Evolutionary conservation across 192 early-diverging fungal genomes (phyloP), one percentile per base, ranked within the genome.

Genomic region (Coemansia sp.): DNA sequence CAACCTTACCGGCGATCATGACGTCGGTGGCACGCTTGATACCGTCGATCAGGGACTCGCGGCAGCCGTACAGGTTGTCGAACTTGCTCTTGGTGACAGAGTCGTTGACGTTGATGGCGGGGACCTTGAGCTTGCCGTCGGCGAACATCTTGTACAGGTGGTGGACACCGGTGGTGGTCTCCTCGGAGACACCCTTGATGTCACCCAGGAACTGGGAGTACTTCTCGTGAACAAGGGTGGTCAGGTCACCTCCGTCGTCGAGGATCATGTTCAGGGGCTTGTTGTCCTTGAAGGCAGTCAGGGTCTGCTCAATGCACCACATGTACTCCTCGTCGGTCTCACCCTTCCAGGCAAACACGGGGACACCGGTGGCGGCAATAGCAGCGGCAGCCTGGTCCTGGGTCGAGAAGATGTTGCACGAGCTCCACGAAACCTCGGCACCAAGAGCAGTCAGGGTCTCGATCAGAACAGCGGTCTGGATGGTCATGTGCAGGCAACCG

Each of bases 1-100:
- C 87, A 56, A 99, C 92, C 90, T 99, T 99, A 67, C 96, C 96
- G 75, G 96, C 96, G 84, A 99, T 99, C 95, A 97, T 96, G 77
- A 98, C 96, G 77, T 98, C 96, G 76, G 96, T 98, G 76, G 96
- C 96, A 80, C 96, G 91, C 96, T 97, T 98, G 89, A 96, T 98
- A 77, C 96, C 96, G 85, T 98, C 96, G 66, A 98, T 92, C 72
- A 98, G 87, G 36, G 95, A 96, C 88, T 98, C 96, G 80, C 96
- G 93, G 92, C 96, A 99, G 71, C 96, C 96, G 88, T 99, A 98
- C 76, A 98, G 80, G 91, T 98, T 98, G 87, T 98, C 96, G 78
- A 98, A 98, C 90, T 98, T 98, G 87, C 91, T 93, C 90, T 98
- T 98, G 84, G 96, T 95, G 76, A 98, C 96, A 30, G 95, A 97